Evolutionary conservation across 1,284 basidiomycete species (phyloP), one percentile per base, ranked within the genome.

Genomic region (Pterula multifida): DNA sequence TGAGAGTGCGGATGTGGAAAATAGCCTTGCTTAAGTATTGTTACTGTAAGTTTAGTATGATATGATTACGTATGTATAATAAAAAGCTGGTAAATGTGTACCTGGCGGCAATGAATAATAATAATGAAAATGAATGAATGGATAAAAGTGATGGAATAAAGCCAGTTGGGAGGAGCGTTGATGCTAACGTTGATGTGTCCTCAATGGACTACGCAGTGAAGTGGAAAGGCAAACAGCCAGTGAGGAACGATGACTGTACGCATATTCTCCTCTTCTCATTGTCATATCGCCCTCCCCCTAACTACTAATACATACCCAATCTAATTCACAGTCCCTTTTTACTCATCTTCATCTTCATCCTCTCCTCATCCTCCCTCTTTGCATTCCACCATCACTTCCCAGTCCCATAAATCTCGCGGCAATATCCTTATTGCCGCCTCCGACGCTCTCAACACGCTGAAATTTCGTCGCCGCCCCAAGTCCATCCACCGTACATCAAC

Each of bases 1-100:
- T 53, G 89, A 92, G 60, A 88, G 86, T 53, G 90, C 90, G 24
- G 90, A 93, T 65, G 86, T 93, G 15, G 90, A 93, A 70, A 90
- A 94, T 63, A 84, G 78, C 62, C 85, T 89, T 66, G 81, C 81
- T 54, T 89, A 63, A 19, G 45, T 47, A 24, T 42, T 17, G 39
- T 42, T 42, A 17, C n/a, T n/a, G n/a, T n/a, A n/a, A n/a, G n/a
- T n/a, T n/a, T n/a, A n/a, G n/a, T n/a, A n/a, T n/a, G n/a, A n/a
- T n/a, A n/a, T n/a, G n/a, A n/a, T n/a, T n/a, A n/a, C n/a, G n/a
- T n/a, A n/a, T n/a, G n/a, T n/a, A n/a, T n/a, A n/a, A n/a, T n/a
- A n/a, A n/a, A n/a, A n/a, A n/a, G n/a, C 4, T 42, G 28, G 6
- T 6, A 32, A 32, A 42, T 42, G 39, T 42, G 39, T 35, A n/a